A percentile compares a stretch with the other conserved stretches of the same genome.
phyloP scores from a whole-genome alignment of 495 filamentous ascomycete species.

The Neurospora cerealis region DNA sequence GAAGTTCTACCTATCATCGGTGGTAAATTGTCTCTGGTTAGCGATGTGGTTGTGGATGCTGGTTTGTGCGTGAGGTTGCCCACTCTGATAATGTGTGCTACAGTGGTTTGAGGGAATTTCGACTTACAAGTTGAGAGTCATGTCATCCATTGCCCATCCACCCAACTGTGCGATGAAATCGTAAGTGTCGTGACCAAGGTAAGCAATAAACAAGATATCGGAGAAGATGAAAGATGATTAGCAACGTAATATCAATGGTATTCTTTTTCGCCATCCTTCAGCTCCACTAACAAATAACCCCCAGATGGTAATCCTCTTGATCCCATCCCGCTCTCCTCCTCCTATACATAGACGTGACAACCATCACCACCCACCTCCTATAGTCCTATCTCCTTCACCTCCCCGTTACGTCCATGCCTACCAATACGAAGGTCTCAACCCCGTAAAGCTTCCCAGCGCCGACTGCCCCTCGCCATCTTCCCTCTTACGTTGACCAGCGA shows the following conservation, averaged over 20 bases:
- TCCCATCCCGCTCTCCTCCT: background rate
- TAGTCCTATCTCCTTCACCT: background rate
- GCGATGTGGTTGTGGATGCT: too few species aligned
- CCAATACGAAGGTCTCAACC: constrained; percentile 68
- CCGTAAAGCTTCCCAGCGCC: constrained; percentile 51
- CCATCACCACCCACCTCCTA: background rate
- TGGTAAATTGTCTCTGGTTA: too few species aligned
- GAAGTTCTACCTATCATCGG: too few species aligned
- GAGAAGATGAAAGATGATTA: background rate
- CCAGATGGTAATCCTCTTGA: background rate
- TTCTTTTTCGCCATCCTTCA: constrained; percentile 1
- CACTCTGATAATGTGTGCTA: too few species aligned
- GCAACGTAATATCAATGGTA: background rate
- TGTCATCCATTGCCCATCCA: background rate
- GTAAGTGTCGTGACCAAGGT: background rate
- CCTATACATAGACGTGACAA: background rate
- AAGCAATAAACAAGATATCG: background rate
- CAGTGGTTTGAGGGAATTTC: too few species aligned
- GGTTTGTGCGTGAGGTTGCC: too few species aligned
- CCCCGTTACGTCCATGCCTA: constrained; percentile 7
- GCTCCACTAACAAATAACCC: background rate
- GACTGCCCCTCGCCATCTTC: constrained; percentile 53
- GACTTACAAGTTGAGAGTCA: too few species aligned
- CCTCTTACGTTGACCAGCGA: constrained; percentile 68
- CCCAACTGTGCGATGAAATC: too few species aligned